Evolutionary conservation across 1,284 basidiomycete species (phyloP).

Genomic region (Apiotrichum domesticum): DNA sequence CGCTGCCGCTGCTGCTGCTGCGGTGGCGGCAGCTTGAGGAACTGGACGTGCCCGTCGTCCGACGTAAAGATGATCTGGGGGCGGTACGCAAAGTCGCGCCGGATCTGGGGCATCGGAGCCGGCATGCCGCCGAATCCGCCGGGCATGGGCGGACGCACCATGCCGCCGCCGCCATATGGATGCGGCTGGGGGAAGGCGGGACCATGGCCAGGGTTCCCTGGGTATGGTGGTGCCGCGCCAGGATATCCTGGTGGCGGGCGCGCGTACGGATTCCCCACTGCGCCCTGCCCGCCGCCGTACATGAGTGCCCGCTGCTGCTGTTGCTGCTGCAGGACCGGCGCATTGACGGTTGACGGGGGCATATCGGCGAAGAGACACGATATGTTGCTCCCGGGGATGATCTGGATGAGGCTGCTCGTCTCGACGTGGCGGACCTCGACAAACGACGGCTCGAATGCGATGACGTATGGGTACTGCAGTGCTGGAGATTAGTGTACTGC

Average conservation of each 20-base stretch:
- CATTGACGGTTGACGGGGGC: constrained; percentile 61
- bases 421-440: constrained; percentile 96
- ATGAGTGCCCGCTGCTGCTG: constrained; percentile 21
- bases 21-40: constrained; percentile 39
- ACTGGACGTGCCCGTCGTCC: constrained; percentile 47
- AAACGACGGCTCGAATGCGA: constrained; percentile 95
- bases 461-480: constrained; percentile 90
- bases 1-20: neutral
- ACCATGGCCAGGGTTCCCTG: constrained; percentile 4
- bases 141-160: constrained; percentile 4
- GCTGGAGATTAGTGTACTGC: constrained; percentile 52
- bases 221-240: neutral
- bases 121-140: constrained; percentile 2
- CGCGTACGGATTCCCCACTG: constrained; percentile 3
- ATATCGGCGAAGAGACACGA: constrained; percentile 89
- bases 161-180: constrained; percentile 3
- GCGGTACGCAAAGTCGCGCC: constrained; percentile 21
- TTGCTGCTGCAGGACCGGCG: constrained; percentile 23
- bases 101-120: constrained; percentile 20
- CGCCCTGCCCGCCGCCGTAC: constrained; percentile 15
- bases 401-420: constrained; percentile 84
- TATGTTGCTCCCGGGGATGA: constrained; percentile 87
- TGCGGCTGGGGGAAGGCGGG: constrained; percentile 7
- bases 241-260: constrained; percentile 5
- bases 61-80: constrained; percentile 45